Evolutionary conservation across 2,329 filamentous ascomycete species (phyloP).

Genomic region (Sporothrix globosa): DNA sequence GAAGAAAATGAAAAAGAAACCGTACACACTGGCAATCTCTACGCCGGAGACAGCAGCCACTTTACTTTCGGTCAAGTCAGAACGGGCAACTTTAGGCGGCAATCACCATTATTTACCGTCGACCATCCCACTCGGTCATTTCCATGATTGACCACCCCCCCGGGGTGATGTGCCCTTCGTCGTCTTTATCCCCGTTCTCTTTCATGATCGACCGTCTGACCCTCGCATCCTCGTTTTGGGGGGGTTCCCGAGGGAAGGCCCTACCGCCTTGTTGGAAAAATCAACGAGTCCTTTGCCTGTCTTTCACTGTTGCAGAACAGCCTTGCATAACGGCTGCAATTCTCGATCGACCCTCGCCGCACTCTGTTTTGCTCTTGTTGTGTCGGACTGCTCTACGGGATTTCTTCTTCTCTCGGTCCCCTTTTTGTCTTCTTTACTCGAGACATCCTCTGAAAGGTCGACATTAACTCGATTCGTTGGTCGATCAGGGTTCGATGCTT

Average conservation of each 20-base stretch:
- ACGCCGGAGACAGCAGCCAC: neutral
- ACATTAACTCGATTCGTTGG: neutral
- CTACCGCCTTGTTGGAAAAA: constrained; percentile 22
- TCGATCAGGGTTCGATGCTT: neutral
- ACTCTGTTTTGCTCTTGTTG: neutral
- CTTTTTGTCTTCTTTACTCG: neutral
- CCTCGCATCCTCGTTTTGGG: constrained; percentile 21
- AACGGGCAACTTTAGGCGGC: constrained; percentile 28
- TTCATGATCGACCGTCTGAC: constrained; percentile 31
- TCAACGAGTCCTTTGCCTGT: neutral
- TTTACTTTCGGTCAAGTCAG: neutral
- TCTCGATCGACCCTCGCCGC: neutral
- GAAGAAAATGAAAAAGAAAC: neutral
- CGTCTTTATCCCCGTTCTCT: neutral
- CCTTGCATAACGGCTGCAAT: no score
- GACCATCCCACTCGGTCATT: constrained; percentile 12
- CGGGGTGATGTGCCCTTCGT: neutral
- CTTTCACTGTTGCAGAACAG: neutral
- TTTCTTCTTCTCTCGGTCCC: neutral
- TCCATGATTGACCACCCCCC: constrained; percentile 22
- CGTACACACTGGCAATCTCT: constrained; percentile 15
- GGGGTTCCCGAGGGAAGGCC: neutral
- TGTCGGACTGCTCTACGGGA: no score
- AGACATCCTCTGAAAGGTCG: neutral
- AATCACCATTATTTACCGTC: neutral